Base-by-base conservation (phyloP, 805 yeast genomes). In the Monosporozyma aquatica region DNA sequence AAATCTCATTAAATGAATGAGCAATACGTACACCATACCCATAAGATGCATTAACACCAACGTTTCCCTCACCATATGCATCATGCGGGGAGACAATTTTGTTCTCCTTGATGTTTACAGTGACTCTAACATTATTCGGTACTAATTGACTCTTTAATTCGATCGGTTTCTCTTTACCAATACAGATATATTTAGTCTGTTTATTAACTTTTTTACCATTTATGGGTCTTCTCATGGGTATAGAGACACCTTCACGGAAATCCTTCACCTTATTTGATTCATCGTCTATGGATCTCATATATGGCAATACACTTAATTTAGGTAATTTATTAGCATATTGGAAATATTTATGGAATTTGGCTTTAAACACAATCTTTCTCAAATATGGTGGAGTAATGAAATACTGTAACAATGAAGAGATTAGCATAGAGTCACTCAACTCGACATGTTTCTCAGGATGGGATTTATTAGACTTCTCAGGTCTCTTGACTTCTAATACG, bases 321-420 rank as follows among this genome's bases (percentile, higher is more conserved):
- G 95, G 96, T 44, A 82, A 69, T 48, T 73, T 75, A 27, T 69
- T 67, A 0, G 95, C 95, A 47, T 75, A 71, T 42, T 70, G 70
- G 57, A 83, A 75, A 55, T 76, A 72, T 28, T 65, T 59, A 21
- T 60, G 45, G 46, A 66, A 55, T 50, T 68, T 64, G 20, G 69
- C 64, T 47, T 72, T 69, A 65, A 87, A 85, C 4, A 81, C 70
- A 2, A 79, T 62, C 46, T 80, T 79, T 15, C 79, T 74, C 34
- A 87, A 67, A 55, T 87, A 85, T 38, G 86, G 82, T 1, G 96
- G 95, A 0, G 95, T 87, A 13, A 87, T 77, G 54, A 85, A 85
- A 56, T 67, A 87, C 56, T 86, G 95, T 43, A 87, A 64, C 30
- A 87, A 66, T 1, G 80, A 68, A 1, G 90, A 87, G 42, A 86